These are phyloP conservation scores for Cyberlindnera americana DNA, from an alignment of 805 yeast genomes.

Conservation along the genomic window DNA sequence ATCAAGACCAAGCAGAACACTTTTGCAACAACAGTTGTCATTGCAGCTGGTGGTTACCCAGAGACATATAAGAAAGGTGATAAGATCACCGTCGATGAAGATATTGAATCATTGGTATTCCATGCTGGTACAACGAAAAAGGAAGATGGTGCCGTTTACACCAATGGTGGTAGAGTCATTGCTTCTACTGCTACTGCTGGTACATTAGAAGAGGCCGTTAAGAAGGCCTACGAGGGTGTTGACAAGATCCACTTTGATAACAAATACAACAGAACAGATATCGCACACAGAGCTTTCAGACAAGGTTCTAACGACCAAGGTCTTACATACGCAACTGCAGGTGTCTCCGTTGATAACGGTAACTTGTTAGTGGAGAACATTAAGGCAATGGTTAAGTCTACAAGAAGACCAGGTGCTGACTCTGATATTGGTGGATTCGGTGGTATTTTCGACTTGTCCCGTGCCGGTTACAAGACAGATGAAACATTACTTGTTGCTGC, in stretches of 20 bases:
- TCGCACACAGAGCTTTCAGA: conserved; percentile 94
- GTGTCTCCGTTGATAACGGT: conserved; percentile 97
- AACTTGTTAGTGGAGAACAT: conserved; percentile 85
- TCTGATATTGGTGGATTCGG: conserved; percentile 99
- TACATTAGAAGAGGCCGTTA: conserved; percentile 75
- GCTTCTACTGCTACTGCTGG: conserved; percentile 86
- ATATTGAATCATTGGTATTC: conserved; percentile 67
- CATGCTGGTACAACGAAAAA: conserved; percentile 85
- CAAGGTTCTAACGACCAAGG: conserved; percentile 36
- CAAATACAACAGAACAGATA: conserved; percentile 85
- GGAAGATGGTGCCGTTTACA: conserved; percentile 58
- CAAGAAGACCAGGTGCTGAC: conserved; percentile 94
- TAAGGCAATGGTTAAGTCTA: conserved; percentile 85
- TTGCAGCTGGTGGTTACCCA: conserved; percentile 98
- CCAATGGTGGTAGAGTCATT: conserved; percentile 96
- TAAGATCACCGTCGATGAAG: conserved; percentile 57
- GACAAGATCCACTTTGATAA: conserved; percentile 66
- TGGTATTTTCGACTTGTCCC: conserved; percentile 86
- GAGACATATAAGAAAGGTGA: conserved; percentile 84
- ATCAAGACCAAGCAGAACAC: conserved; percentile 47
- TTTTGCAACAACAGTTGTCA: conserved; percentile 87
- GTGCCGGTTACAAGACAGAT: conserved; percentile 70
- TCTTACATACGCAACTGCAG: conserved; percentile 91
- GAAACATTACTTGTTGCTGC: conserved; percentile 91
- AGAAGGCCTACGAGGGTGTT: conserved; percentile 82